Evolutionary conservation across 2,329 filamentous ascomycete species (phyloP).

Genomic region (Coleophoma cylindrospora): DNA sequence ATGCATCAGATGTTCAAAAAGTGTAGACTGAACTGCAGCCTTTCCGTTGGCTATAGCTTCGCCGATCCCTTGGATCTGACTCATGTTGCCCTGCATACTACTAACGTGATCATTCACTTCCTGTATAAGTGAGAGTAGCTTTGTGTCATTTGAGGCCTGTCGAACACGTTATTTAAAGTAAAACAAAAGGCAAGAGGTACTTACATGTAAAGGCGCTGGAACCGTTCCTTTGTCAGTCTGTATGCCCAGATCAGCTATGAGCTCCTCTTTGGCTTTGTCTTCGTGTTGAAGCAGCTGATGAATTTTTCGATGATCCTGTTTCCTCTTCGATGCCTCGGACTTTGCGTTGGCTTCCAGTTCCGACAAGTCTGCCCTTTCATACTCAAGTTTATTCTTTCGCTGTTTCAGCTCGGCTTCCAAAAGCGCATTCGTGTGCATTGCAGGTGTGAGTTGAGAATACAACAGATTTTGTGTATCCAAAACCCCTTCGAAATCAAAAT

Average conservation of each 20-base stretch:
- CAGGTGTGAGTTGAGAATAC: conserved; percentile 55
- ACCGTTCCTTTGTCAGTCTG: neutral
- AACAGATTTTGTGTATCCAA: conserved; percentile 52
- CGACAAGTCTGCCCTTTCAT: conserved; percentile 46
- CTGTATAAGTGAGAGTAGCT: conserved; percentile 18
- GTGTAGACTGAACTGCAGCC: conserved; percentile 23
- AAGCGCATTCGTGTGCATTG: conserved; percentile 57
- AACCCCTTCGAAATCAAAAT: conserved; percentile 63
- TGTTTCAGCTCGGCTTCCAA: conserved; percentile 52
- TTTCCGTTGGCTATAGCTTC: conserved; percentile 23
- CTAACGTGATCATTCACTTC: conserved; percentile 25
- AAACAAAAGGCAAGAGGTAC: neutral
- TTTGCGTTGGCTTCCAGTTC: conserved; percentile 51
- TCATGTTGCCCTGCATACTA: conserved; percentile 25
- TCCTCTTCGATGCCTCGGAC: conserved; percentile 45
- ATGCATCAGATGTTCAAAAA: conserved; percentile 23
- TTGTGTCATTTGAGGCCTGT: conserved; percentile 15
- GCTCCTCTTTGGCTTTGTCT: conserved; percentile 3
- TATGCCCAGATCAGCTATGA: conserved; percentile 14
- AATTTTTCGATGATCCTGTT: conserved; percentile 31
- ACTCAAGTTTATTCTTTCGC: conserved; percentile 50
- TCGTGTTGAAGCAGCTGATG: conserved; percentile 23
- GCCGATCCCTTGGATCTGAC: conserved; percentile 23
- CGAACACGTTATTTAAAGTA: neutral
- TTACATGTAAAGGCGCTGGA: conserved; percentile 13